Evolutionary conservation across 768 basidiomycete species (phyloP), one percentile per base, ranked within the genome.

Genomic region (Auriculariales sp.): DNA sequence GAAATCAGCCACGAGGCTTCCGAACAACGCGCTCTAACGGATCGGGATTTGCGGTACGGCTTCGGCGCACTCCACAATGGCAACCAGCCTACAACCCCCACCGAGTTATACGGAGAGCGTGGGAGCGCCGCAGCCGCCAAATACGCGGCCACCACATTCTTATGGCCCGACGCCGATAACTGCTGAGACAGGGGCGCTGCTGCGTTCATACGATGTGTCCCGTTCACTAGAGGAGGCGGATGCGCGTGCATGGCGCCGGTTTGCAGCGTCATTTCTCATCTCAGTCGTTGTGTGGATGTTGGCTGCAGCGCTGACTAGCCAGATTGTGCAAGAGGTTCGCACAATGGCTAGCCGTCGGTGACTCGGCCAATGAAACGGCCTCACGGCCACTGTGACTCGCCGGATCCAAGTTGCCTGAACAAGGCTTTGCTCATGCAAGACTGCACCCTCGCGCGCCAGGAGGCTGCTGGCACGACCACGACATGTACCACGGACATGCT

Each of bases 81-180:
- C 7, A 36, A 22, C 35, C 35, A 36, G 35, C 35, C 35, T 15
- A 22, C 47, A 48, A 48, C 39, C 48, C 17, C 48, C 31, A 19
- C 48, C 48, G 48, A 34, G 14, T 11, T 49, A 49, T 34, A 33
- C 48, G 24, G 32, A 49, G 27, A 24, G 31, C 9, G 25, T 25
- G 19, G 48, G 31, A 24, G 32, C 48, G 12, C 24, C n/a, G 32
- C n/a, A 49, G 47, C 29, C 47, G 28, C 32, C 48, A 17, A 25
- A 25, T 34, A 6, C 19, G 39, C 39, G 19, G 39, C 39, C 22
- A 9, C 39, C 12, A 24, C 35, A 30, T 24, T n/a, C 11, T 6
- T 64, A 62, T 44, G 71, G 71, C 12, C 71, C 71, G 1, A 72
- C 71, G 24, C 70, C 71, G 25, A 61, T 72, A 15, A 59, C 66